Evolutionary conservation across 2,329 filamentous ascomycete species (phyloP).

Genomic region (Alternaria burnsii): DNA sequence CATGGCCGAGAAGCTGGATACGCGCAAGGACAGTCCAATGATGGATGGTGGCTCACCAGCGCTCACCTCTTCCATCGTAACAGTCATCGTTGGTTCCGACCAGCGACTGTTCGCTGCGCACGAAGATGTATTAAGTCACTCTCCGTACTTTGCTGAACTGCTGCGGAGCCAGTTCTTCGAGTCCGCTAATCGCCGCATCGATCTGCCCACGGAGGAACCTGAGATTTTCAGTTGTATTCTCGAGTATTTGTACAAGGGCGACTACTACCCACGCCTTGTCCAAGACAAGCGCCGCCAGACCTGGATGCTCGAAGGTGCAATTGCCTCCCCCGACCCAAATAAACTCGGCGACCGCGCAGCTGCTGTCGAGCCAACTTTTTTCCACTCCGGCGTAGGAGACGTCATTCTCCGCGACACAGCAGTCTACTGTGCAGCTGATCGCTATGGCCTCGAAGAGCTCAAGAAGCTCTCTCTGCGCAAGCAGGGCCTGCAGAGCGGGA

Average conservation of each 20-base stretch:
- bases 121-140: constrained; percentile 87
- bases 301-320: constrained; percentile 85
- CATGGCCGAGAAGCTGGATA: constrained; percentile 77
- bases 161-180: constrained; percentile 78
- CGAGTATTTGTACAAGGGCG: constrained; percentile 96
- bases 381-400: constrained; percentile 76
- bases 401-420: constrained; percentile 89
- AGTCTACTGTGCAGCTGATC: constrained; percentile 91
- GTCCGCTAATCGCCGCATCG: constrained; percentile 74
- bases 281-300: constrained; percentile 86
- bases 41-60: constrained; percentile 60
- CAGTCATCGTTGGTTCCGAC: constrained; percentile 82
- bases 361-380: constrained; percentile 76
- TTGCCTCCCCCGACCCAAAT: constrained; percentile 63
- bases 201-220: constrained; percentile 81
- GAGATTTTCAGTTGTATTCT: constrained; percentile 93
- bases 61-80: constrained; percentile 79
- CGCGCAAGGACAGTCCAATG: constrained; percentile 65
- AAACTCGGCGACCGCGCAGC: constrained; percentile 65
- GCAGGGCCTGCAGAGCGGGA: constrained; percentile 91
- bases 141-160: constrained; percentile 80
- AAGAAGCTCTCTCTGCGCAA: constrained; percentile 91
- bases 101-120: constrained; percentile 93
- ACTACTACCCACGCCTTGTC: constrained; percentile 90
- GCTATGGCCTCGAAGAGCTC: constrained; percentile 90